A percentile compares a stretch with the other conserved stretches of the same genome.
phyloP scores from a whole-genome alignment of 768 basidiomycete genomes.

The Dacryopinax spathularia region DNA sequence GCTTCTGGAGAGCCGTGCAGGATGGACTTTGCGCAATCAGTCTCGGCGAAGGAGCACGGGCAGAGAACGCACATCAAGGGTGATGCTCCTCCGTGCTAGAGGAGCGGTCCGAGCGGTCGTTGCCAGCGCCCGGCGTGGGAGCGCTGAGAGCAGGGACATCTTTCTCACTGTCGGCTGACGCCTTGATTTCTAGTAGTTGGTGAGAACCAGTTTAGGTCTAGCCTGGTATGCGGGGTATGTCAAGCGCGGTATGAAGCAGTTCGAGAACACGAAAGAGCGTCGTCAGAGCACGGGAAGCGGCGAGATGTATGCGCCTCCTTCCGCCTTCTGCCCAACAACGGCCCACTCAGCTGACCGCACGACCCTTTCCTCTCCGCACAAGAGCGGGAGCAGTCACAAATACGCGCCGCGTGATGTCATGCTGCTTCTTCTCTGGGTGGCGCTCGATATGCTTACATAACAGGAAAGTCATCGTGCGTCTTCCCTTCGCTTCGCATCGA shows the following conservation, averaged over 20 bases:
- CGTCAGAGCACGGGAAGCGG: neutral
- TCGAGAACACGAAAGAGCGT: neutral
- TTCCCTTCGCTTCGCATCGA: no score
- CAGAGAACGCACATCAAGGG: neutral
- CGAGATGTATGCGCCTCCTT: neutral
- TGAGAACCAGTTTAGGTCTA: neutral
- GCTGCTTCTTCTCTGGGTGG: no score
- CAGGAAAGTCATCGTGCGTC: no score
- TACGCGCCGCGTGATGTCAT: neutral
- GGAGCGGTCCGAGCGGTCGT: neutral
- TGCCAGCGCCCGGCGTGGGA: neutral
- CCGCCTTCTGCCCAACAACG: neutral
- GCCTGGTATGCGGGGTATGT: neutral
- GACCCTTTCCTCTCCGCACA: no score
- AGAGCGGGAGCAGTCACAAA: constrained; percentile 4
- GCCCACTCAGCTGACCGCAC: neutral
- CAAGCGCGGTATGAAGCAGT: neutral
- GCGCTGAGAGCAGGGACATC: neutral
- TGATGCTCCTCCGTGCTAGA: neutral
- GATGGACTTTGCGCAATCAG: constrained; percentile 39
- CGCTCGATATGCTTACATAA: no score
- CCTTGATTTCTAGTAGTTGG: neutral
- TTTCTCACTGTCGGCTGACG: neutral
- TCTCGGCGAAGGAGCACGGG: neutral
- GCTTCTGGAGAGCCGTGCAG: constrained; percentile 91